phyloP scores from a whole-genome alignment of 441 rosid species.

The Euphorbia schlechtendalii region DNA sequence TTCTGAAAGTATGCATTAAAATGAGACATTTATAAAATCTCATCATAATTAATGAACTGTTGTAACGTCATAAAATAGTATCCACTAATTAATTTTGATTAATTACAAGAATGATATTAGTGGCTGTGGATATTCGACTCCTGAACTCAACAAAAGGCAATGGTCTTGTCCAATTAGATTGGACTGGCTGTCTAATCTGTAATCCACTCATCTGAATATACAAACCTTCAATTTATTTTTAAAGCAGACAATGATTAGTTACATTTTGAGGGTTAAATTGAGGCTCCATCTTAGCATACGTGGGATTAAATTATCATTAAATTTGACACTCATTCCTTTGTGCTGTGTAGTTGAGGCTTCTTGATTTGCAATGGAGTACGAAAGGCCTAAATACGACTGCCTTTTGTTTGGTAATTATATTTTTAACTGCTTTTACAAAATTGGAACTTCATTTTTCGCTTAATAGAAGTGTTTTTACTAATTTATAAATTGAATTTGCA shows the following conservation, averaged over 20 bases:
- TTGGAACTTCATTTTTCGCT: not conserved
- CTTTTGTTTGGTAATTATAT: constrained; percentile 81
- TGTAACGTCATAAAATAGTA: not conserved
- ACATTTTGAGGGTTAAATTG: constrained; percentile 22
- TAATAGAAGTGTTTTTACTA: too few species aligned
- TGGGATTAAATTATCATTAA: constrained; percentile 19
- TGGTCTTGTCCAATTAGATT: constrained; percentile 11
- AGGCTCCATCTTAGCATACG: constrained; percentile 19
- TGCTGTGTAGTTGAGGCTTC: constrained; percentile 30
- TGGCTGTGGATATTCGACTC: constrained; percentile 30
- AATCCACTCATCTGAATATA: constrained; percentile 20
- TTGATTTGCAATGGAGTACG: constrained; percentile 51
- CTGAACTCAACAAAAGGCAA: constrained; percentile 10
- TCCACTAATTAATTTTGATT: constrained; percentile 16
- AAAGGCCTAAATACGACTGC: constrained; percentile 58
- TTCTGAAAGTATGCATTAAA: too few species aligned
- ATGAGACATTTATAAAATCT: too few species aligned
- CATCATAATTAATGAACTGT: too few species aligned
- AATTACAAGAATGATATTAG: not conserved
- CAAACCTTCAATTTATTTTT: constrained; percentile 8
- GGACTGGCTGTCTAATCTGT: constrained; percentile 17
- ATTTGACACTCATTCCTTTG: constrained; percentile 21
- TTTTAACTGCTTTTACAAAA: too few species aligned
- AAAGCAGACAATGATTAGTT: constrained; percentile 18
- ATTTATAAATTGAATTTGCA: too few species aligned